phyloP scores from a whole-genome alignment of 129 eudicot genomes.

The Silybum marianum region DNA sequence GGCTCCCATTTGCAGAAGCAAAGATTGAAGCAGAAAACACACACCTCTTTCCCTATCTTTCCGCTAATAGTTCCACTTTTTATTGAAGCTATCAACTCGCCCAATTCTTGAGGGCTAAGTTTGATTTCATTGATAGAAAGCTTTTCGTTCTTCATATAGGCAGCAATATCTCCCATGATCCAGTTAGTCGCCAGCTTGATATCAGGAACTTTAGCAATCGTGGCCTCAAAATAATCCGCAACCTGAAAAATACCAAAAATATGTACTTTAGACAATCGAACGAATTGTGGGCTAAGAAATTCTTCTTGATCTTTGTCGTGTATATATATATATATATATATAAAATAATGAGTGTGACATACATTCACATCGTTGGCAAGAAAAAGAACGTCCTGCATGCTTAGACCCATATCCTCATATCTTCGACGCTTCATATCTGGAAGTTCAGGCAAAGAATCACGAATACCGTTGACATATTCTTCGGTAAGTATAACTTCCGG shows the following conservation, averaged over 20 bases:
- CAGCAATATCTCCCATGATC: constrained; percentile 98
- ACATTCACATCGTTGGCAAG: constrained; percentile 88
- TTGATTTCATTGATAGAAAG: constrained; percentile 71
- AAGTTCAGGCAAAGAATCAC: constrained; percentile 82
- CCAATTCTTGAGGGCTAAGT: constrained; percentile 80
- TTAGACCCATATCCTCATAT: constrained; percentile 80
- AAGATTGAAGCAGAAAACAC: background rate
- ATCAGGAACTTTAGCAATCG: constrained; percentile 73
- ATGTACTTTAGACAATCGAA: background rate
- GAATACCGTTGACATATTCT: constrained; percentile 66
- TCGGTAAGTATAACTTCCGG: constrained; percentile 70
- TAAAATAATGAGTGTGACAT: constrained; percentile 33
- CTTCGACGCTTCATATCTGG: constrained; percentile 90
- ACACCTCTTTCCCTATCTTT: constrained; percentile 94
- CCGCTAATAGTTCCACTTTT: constrained; percentile 87
- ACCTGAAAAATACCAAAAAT: constrained; percentile 45
- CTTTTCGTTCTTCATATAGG: constrained; percentile 81
- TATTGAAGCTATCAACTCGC: constrained; percentile 80
- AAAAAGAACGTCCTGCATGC: constrained; percentile 92
- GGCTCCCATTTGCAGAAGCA: background rate
- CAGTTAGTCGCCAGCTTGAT: constrained; percentile 86
- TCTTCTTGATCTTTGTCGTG: background rate
- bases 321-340: too few relatives aligned
- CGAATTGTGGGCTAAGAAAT: background rate
- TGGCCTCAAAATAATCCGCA: constrained; percentile 84